phyloP scores from a whole-genome alignment of 768 basidiomycete species.

The Panellus pusillus region DNA sequence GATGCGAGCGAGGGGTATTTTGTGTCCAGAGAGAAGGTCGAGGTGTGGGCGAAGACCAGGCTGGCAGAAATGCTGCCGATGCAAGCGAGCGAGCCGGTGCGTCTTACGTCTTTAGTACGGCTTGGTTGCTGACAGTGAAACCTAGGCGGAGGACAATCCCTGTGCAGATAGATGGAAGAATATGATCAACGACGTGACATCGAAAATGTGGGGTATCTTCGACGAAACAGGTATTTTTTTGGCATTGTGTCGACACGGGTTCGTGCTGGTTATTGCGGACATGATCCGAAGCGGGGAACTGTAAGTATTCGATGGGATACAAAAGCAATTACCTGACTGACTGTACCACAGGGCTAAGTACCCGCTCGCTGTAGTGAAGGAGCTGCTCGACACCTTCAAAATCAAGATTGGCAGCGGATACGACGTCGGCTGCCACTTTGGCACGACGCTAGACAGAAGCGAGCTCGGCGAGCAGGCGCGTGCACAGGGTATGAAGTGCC shows the following conservation, averaged over 20 bases:
- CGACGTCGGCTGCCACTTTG: conserved; percentile 15
- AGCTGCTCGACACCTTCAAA: conserved; percentile 5
- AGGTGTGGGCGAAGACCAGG: conserved; percentile 6
- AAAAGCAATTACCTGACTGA: no score
- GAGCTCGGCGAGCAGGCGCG: background rate
- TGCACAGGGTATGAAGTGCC: background rate
- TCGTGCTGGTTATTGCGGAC: conserved; percentile 8
- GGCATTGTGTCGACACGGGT: conserved; percentile 14
- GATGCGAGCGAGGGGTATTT: conserved; percentile 7
- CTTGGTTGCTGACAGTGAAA: background rate
- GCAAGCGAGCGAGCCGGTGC: background rate
- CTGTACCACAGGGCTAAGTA: background rate
- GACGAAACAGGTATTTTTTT: background rate
- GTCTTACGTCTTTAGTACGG: background rate
- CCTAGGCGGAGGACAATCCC: background rate
- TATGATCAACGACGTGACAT: no score
- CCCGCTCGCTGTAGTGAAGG: background rate
- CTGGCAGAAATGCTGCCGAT: background rate
- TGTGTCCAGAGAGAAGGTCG: conserved; percentile 14
- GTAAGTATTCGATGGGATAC: background rate
- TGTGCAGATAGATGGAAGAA: no score
- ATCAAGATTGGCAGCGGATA: background rate
- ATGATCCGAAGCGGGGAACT: no score
- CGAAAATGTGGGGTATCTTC: no score
- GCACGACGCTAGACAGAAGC: background rate